Conservation (phyloP, 2,329 filamentous ascomycete species). For the Trichothecium roseum region DNA sequence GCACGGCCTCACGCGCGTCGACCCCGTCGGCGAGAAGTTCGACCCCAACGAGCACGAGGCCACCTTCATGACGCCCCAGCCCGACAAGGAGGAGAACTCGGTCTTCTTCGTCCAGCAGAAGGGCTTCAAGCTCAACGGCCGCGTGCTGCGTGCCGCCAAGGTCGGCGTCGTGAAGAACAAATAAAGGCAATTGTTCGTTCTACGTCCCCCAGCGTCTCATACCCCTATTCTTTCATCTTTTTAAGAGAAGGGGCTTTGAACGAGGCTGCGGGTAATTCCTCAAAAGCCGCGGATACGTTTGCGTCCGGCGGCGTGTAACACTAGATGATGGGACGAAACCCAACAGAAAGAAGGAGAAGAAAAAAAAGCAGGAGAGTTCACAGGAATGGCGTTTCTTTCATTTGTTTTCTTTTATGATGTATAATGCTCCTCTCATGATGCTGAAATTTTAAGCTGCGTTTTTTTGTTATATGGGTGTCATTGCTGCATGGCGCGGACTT, state of each 20-base stretch:
- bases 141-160: constrained; percentile 84
- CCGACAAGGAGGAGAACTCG: constrained; percentile 78
- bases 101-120: constrained; percentile 93
- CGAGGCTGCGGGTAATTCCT: no score
- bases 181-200: constrained; percentile 16
- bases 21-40: constrained; percentile 78
- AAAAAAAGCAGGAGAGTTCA: constrained; percentile 5
- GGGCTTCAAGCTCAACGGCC: constrained; percentile 87
- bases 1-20: constrained; percentile 85
- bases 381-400: constrained; percentile 23
- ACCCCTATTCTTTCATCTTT: not conserved
- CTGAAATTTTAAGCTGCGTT: constrained; percentile 9
- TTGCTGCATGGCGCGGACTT: constrained; percentile 13
- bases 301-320: no score
- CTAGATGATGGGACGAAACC: not conserved
- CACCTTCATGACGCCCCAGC: constrained; percentile 82
- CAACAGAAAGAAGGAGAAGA: no score
- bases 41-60: constrained; percentile 96
- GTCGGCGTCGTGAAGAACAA: constrained; percentile 89
- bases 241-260: no score
- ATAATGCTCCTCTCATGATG: constrained; percentile 37
- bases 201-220: no score
- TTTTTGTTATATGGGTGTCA: constrained; percentile 2
- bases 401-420: no score
- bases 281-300: no score